Conservation (phyloP, 768 basidiomycete genomes). For the Terana coerulea region DNA sequence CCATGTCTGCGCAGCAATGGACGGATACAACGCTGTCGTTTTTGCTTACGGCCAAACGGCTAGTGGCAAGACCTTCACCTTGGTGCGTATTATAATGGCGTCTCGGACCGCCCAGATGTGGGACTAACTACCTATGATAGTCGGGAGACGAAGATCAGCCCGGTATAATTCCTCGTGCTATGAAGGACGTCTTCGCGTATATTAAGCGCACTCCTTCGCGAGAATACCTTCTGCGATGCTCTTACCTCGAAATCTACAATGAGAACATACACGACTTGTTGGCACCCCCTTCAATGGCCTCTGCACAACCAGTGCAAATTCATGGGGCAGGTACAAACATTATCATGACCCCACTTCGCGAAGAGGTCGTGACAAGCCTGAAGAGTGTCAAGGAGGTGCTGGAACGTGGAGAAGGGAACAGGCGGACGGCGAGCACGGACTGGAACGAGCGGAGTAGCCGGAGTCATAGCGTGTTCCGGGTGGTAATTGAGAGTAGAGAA, state of each 20-base stretch:
- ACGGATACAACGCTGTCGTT: constrained; percentile 92
- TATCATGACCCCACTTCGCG: constrained; percentile 73
- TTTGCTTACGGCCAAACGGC: constrained; percentile 95
- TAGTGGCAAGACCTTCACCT: constrained; percentile 70
- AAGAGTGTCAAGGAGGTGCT: constrained; percentile 84
- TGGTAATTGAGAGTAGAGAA: constrained; percentile 88
- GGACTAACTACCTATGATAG: constrained; percentile 31
- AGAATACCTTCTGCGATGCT: constrained; percentile 93
- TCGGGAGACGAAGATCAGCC: constrained; percentile 80
- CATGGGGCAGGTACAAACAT: constrained; percentile 62
- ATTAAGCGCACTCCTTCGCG: constrained; percentile 74
- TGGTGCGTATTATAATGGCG: constrained; percentile 32
- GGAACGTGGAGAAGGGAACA: constrained; percentile 78
- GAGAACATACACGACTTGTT: constrained; percentile 85
- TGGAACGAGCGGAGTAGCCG: constrained; percentile 97
- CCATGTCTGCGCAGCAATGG: constrained; percentile 90
- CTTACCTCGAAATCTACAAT: constrained; percentile 98
- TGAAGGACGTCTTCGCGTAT: constrained; percentile 86
- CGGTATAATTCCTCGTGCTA: constrained; percentile 90
- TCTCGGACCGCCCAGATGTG: background rate
- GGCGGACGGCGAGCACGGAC: constrained; percentile 94
- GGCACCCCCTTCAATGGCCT: constrained; percentile 56
- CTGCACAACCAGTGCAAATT: constrained; percentile 62
- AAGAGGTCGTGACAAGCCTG: constrained; percentile 91
- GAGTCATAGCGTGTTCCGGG: constrained; percentile 90